These are phyloP conservation scores for Termitomyces sp. DNA, from an alignment of 768 basidiomycete species.

Conservation along the genomic window DNA sequence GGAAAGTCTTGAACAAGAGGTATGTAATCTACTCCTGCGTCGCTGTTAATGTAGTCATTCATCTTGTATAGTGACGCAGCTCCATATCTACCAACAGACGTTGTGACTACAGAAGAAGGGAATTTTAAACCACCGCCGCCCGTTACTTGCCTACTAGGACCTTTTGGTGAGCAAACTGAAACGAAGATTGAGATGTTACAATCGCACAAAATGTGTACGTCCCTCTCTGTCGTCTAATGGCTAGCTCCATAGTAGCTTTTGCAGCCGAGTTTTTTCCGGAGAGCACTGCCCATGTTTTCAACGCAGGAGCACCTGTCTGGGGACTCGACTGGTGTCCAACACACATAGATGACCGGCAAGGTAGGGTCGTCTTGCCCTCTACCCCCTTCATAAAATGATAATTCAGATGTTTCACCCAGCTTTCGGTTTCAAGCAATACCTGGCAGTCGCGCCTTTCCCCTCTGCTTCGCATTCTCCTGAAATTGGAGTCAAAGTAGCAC, in stretches of 20 bases:
- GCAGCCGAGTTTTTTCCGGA: slow-evolving; percentile 56
- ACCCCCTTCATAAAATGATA: background rate
- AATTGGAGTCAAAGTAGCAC: slow-evolving; percentile 52
- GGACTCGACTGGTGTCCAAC: slow-evolving; percentile 93
- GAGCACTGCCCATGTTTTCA: slow-evolving; percentile 67
- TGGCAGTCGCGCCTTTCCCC: slow-evolving; percentile 77
- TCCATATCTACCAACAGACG: slow-evolving; percentile 54
- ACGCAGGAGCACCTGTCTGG: slow-evolving; percentile 87
- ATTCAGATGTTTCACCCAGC: slow-evolving; percentile 39
- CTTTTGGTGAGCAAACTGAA: slow-evolving; percentile 44
- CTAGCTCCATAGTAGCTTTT: background rate
- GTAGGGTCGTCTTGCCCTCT: slow-evolving; percentile 29
- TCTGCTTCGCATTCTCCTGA: slow-evolving; percentile 57
- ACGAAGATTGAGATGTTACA: slow-evolving; percentile 51
- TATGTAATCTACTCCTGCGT: slow-evolving; percentile 26
- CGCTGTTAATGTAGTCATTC: background rate
- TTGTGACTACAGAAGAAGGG: slow-evolving; percentile 43
- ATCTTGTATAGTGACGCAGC: slow-evolving; percentile 41
- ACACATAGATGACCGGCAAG: slow-evolving; percentile 43
- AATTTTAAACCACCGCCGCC: slow-evolving; percentile 45
- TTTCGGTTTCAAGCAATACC: slow-evolving; percentile 61
- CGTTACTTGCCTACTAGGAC: slow-evolving; percentile 63
- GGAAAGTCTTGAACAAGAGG: slow-evolving; percentile 40
- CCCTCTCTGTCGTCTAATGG: background rate
- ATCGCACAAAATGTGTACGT: slow-evolving; percentile 51